Evolutionary conservation across 2,329 filamentous ascomycete genomes (phyloP).

Genomic region (Ophiostoma sp.): DNA sequence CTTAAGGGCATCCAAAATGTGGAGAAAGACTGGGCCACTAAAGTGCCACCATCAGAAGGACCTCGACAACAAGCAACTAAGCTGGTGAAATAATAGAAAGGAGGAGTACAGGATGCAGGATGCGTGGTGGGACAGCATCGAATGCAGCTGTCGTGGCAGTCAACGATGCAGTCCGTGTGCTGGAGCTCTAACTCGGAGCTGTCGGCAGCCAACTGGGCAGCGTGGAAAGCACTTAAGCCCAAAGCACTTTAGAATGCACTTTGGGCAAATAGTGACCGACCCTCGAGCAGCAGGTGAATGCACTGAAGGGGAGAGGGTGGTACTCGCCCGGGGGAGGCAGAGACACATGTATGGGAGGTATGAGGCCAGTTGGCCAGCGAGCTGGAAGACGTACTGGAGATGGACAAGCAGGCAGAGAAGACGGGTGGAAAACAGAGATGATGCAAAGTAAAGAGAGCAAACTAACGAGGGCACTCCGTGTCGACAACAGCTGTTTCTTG

Average conservation of each 20-base stretch:
- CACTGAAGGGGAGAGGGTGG: neutral
- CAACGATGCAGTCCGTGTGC: neutral
- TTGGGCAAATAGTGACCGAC: neutral
- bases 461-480: neutral
- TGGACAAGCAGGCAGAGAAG: neutral
- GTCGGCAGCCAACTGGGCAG: slow-evolving; percentile 1
- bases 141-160: neutral
- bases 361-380: neutral
- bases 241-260: slow-evolving; percentile 7
- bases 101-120: neutral
- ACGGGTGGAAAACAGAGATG: neutral
- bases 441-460: neutral
- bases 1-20: neutral
- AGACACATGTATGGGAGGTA: neutral
- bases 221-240: neutral
- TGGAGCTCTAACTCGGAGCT: neutral
- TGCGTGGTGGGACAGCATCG: neutral
- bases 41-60: neutral
- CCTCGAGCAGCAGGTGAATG: neutral
- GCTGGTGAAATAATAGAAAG: neutral
- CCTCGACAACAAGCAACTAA: neutral
- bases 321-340: neutral
- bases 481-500: neutral
- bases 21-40: neutral
- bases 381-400: neutral